These are phyloP conservation scores for Pugionium cornutum DNA, from an alignment of 345 rosid genomes.

Conservation along the genomic window DNA sequence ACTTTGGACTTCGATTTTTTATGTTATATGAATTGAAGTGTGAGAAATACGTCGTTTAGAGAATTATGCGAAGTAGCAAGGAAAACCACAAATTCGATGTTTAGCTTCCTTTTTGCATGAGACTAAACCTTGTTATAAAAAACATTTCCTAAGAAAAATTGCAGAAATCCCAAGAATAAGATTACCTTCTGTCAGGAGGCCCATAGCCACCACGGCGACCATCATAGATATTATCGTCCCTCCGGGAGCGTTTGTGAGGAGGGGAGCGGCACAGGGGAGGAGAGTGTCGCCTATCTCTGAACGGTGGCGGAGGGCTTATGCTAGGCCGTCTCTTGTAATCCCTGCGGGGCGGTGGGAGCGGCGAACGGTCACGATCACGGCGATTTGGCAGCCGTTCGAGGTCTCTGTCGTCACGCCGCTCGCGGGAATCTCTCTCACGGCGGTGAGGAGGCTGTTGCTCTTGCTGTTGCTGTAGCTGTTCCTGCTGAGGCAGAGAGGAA, in stretches of 20 bases:
- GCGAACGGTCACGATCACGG: constrained; percentile 71
- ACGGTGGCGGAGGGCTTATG: constrained; percentile 71
- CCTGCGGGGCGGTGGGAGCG: constrained; percentile 65
- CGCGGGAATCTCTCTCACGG: constrained; percentile 81
- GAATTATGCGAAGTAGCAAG: too few relatives aligned
- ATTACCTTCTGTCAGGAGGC: constrained; percentile 75
- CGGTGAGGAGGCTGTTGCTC: constrained; percentile 41
- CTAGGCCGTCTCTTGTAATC: constrained; percentile 83
- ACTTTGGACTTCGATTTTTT: too few relatives aligned
- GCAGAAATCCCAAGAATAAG: not conserved
- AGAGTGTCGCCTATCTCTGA: constrained; percentile 76
- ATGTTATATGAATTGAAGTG: too few relatives aligned
- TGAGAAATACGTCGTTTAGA: too few relatives aligned
- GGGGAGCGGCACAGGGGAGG: constrained; percentile 84
- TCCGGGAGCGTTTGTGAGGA: constrained; percentile 78
- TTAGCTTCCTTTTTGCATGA: too few relatives aligned
- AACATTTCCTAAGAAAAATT: too few relatives aligned
- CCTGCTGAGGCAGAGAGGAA: constrained; percentile 38
- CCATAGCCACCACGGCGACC: constrained; percentile 84
- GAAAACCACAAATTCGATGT: too few relatives aligned
- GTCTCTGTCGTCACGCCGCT: constrained; percentile 71
- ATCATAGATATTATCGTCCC: constrained; percentile 83
- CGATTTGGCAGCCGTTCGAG: constrained; percentile 62
- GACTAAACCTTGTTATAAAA: too few relatives aligned
- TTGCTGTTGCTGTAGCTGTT: constrained; percentile 38